phyloP scores from a whole-genome alignment of 768 basidiomycete genomes.

The Amanita brunnescens region DNA sequence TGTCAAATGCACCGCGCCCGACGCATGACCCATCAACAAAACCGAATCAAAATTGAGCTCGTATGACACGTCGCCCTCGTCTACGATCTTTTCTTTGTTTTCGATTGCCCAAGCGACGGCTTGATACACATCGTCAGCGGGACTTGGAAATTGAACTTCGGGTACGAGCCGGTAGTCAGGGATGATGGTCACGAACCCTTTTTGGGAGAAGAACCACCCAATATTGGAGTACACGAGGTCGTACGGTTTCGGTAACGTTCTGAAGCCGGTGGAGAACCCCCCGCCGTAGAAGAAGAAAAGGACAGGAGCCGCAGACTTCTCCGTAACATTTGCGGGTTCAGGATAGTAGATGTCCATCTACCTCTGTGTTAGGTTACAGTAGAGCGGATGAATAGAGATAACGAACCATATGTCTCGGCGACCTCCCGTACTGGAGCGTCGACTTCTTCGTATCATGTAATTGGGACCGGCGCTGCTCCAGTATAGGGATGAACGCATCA shows the following conservation, averaged over 20 bases:
- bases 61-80: constrained; percentile 4
- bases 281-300: constrained; percentile 65
- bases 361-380: background rate
- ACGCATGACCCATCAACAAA: constrained; percentile 53
- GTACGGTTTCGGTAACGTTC: constrained; percentile 36
- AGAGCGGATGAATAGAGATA: background rate
- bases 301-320: constrained; percentile 26
- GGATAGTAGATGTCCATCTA: constrained; percentile 62
- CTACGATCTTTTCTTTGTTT: constrained; percentile 19
- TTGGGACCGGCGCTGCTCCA: background rate
- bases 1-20: constrained; percentile 43
- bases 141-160: constrained; percentile 42
- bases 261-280: constrained; percentile 45
- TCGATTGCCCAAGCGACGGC: constrained; percentile 45
- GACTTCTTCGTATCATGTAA: background rate
- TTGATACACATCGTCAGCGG: constrained; percentile 50
- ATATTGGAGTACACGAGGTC: constrained; percentile 48
- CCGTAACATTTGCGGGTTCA: constrained; percentile 23
- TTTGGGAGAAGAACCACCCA: constrained; percentile 52
- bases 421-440: constrained; percentile 4
- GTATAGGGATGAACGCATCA: constrained; percentile 1
- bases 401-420: constrained; percentile 2
- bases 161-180: constrained; percentile 64
- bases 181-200: constrained; percentile 54
- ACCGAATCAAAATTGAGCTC: constrained; percentile 32